phyloP scores from a whole-genome alignment of 768 basidiomycete species.

The Amylocystis lapponica region DNA sequence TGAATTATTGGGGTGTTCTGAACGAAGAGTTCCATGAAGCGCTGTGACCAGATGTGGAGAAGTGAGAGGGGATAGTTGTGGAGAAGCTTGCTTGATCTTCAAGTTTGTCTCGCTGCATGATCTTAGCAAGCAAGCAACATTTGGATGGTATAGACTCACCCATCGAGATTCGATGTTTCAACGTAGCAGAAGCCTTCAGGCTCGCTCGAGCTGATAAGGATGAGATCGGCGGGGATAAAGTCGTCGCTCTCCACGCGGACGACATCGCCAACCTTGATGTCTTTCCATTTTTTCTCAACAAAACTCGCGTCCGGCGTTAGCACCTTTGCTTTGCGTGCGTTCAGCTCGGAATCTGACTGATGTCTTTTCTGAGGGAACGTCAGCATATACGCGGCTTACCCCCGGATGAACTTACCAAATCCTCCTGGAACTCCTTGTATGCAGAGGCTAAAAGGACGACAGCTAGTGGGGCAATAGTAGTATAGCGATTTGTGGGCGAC shows the following conservation, averaged over 20 bases:
- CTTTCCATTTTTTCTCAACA: conserved; percentile 76
- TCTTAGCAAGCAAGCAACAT: not conserved
- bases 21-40: conserved; percentile 80
- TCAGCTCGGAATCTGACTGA: conserved; percentile 89
- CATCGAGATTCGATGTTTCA: conserved; percentile 96
- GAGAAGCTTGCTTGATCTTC: conserved; percentile 95
- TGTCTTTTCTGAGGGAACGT: conserved; percentile 74
- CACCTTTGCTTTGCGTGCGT: conserved; percentile 75
- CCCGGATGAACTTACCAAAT: conserved; percentile 54
- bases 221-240: conserved; percentile 92
- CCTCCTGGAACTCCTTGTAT: conserved; percentile 94
- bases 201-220: conserved; percentile 85
- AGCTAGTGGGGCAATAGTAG: conserved; percentile 87
- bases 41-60: conserved; percentile 68
- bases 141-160: conserved; percentile 42
- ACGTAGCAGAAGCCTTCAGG: conserved; percentile 98
- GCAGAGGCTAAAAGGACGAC: conserved; percentile 90
- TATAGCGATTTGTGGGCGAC: conserved; percentile 92
- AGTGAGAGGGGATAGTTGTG: conserved; percentile 72
- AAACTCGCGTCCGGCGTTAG: conserved; percentile 63
- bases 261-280: conserved; percentile 87
- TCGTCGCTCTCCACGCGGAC: conserved; percentile 88
- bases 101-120: conserved; percentile 84
- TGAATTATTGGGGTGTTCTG: conserved; percentile 96
- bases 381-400: not conserved